phyloP scores from a whole-genome alignment of 345 rosid species.

The Hirschfeldia incana region DNA sequence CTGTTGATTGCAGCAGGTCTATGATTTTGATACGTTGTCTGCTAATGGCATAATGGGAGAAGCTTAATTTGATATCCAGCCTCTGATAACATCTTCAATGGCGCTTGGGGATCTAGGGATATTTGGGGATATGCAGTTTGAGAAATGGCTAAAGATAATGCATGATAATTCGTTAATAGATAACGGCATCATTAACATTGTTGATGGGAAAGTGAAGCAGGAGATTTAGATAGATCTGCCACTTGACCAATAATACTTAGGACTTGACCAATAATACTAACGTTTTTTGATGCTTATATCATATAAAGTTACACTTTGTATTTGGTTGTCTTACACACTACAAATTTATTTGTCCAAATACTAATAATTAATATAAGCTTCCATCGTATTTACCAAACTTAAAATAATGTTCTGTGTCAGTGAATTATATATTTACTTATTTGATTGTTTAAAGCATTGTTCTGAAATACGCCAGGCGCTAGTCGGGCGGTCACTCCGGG shows the following conservation, averaged over 20 bases:
- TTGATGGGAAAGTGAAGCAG: conserved; percentile 40
- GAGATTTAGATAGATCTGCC: conserved; percentile 14
- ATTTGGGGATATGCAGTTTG: too few species aligned
- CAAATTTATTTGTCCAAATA: too few species aligned
- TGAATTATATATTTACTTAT: not conserved
- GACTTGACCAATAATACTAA: too few species aligned
- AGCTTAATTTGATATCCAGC: too few species aligned
- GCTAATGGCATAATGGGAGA: conserved; percentile 46
- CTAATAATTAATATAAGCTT: too few species aligned
- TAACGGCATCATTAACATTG: conserved; percentile 38
- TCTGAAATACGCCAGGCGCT: too few species aligned
- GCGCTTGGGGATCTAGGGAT: conserved; percentile 32
- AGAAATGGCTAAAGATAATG: too few species aligned
- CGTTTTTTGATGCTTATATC: not conserved
- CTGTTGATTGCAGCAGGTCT: conserved; percentile 36
- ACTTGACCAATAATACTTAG: too few species aligned
- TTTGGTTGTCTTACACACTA: not conserved
- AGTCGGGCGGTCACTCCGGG: too few species aligned
- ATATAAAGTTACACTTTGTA: not conserved
- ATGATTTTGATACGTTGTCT: conserved; percentile 41
- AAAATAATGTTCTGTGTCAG: not conserved
- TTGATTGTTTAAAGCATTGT: too few species aligned
- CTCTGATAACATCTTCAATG: conserved; percentile 29
- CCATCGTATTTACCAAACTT: not conserved
- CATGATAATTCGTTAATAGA: conserved; percentile 36